Evolutionary conservation across 2,329 filamentous ascomycete genomes (phyloP).

Genomic region (Sclerotinia trifoliorum): DNA sequence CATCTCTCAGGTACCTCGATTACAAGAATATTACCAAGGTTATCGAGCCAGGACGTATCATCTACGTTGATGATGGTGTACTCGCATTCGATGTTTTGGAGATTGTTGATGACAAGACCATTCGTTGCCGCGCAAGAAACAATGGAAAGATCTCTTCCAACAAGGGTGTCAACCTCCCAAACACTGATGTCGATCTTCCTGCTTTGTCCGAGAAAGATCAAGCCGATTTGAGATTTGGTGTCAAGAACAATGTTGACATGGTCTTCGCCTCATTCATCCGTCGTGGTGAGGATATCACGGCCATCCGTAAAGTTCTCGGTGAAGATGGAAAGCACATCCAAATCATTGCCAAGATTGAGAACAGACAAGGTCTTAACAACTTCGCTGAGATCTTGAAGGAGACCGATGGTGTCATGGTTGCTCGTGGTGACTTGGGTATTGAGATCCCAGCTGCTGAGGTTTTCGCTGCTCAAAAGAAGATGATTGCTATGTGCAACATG

Average conservation of each 20-base stretch:
- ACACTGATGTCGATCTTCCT: conserved; percentile 97
- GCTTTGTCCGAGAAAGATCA: conserved; percentile 98
- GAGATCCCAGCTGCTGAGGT: conserved; percentile 98
- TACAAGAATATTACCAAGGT: conserved; percentile 99
- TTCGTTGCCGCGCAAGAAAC: conserved; percentile 86
- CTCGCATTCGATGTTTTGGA: conserved; percentile 92
- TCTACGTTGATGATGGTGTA: conserved; percentile 98
- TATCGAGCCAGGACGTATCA: conserved; percentile 83
- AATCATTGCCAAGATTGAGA: conserved; percentile 99
- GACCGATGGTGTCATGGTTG: conserved; percentile 99
- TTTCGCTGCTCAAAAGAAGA: conserved; percentile 99
- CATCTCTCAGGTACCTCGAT: conserved; percentile 74
- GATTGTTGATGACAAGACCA: conserved; percentile 82
- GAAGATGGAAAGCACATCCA: conserved; percentile 93
- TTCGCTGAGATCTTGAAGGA: conserved; percentile 94
- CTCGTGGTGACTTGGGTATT: conserved; percentile 96
- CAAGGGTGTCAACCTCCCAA: conserved; percentile 98
- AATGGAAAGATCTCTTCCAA: conserved; percentile 98
- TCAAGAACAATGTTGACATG: conserved; percentile 99
- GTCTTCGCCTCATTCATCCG: conserved; percentile 98
- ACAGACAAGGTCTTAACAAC: conserved; percentile 99
- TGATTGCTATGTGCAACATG: conserved; percentile 99
- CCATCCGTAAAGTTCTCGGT: conserved; percentile 89
- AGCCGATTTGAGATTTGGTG: conserved; percentile 87
- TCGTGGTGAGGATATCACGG: conserved; percentile 84